Evolutionary conservation across 768 basidiomycete genomes (phyloP).

Genomic region (Mrakia hoshinonis): DNA sequence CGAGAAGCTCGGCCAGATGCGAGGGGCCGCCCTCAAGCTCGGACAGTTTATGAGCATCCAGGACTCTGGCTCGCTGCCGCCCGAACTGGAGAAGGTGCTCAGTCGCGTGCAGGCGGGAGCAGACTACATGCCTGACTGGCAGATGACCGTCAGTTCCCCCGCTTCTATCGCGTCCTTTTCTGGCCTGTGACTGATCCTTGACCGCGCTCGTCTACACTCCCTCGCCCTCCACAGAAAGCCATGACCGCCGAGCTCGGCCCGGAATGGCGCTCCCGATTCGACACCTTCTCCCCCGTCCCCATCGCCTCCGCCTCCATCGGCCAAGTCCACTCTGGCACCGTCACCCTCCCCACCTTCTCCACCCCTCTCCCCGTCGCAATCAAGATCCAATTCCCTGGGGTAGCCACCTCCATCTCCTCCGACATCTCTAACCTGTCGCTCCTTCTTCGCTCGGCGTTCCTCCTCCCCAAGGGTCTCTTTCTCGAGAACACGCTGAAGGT

Average conservation of each 20-base stretch:
- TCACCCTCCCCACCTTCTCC: constrained; percentile 38
- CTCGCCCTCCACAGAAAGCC: constrained; percentile 49
- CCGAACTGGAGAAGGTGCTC: constrained; percentile 79
- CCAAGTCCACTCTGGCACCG: constrained; percentile 65
- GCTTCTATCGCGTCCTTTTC: too few species aligned
- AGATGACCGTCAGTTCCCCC: constrained; percentile 65
- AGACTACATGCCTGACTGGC: constrained; percentile 98
- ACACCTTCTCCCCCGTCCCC: constrained; percentile 69
- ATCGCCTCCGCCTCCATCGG: constrained; percentile 96
- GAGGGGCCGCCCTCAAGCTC: constrained; percentile 89
- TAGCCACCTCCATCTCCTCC: constrained; percentile 72
- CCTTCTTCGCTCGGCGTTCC: constrained; percentile 64
- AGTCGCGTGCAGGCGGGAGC: constrained; percentile 87
- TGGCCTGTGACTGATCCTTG: background rate
- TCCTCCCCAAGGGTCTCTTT: constrained; percentile 82
- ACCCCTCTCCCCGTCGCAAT: constrained; percentile 39
- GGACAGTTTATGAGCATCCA: constrained; percentile 98
- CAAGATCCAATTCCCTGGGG: constrained; percentile 93
- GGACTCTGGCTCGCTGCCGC: constrained; percentile 80
- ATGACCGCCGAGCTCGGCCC: constrained; percentile 63
- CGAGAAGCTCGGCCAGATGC: constrained; percentile 85
- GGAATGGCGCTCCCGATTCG: constrained; percentile 64
- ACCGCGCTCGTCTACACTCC: constrained; percentile 10
- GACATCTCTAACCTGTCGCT: constrained; percentile 79
- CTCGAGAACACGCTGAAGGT: constrained; percentile 80